These are phyloP conservation scores for Rhododendron williamsianum DNA, from an alignment of 148 eudicot species.

Conservation along the genomic window DNA sequence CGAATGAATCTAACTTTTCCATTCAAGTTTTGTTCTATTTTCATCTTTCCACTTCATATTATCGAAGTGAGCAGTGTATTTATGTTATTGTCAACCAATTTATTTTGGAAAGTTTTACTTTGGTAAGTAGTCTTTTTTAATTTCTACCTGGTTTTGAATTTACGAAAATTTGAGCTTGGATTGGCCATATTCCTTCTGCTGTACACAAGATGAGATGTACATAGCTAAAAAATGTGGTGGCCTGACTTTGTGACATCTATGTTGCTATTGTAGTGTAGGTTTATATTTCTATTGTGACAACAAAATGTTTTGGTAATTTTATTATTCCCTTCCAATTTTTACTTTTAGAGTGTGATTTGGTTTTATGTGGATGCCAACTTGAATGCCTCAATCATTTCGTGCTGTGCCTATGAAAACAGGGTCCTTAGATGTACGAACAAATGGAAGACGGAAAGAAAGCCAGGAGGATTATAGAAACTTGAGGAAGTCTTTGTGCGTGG, in stretches of 20 bases:
- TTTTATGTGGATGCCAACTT: background rate
- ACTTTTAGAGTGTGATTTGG: background rate
- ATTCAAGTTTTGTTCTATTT: background rate
- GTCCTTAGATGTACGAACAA: slow-evolving; percentile 58
- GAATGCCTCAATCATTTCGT: background rate
- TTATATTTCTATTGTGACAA: background rate
- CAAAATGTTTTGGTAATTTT: background rate
- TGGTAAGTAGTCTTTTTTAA: background rate
- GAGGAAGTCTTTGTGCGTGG: slow-evolving; percentile 78
- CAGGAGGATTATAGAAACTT: slow-evolving; percentile 57
- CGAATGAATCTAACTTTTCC: background rate
- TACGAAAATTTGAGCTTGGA: background rate
- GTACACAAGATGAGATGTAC: background rate
- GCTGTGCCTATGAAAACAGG: slow-evolving; percentile 27
- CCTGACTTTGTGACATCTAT: background rate
- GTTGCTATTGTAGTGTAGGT: background rate
- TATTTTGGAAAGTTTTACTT: background rate
- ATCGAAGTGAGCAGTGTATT: background rate
- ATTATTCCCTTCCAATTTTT: background rate
- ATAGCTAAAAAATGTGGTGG: background rate
- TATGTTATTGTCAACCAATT: background rate
- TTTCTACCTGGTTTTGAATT: background rate
- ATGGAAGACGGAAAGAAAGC: slow-evolving; percentile 45
- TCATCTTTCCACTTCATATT: background rate
- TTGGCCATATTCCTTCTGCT: background rate